Evolutionary conservation across 1,284 basidiomycete species (phyloP).

Genomic region (Heterobasidion occidentale): DNA sequence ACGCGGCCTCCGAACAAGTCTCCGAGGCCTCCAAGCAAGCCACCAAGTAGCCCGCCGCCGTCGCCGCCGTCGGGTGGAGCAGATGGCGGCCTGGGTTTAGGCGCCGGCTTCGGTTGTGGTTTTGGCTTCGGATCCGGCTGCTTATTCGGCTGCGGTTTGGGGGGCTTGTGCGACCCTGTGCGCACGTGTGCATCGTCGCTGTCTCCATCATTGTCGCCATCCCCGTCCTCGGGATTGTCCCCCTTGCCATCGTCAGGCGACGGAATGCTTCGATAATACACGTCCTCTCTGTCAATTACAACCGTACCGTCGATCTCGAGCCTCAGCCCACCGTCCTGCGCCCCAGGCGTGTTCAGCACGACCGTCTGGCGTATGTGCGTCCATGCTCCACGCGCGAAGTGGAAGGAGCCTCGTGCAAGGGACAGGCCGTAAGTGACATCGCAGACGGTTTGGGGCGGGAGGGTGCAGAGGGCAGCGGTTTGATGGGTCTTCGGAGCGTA

Average conservation of each 20-base stretch:
- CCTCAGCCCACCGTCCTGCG: conserved; percentile 27
- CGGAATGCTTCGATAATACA: conserved; percentile 48
- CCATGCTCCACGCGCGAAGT: conserved; percentile 57
- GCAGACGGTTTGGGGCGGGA: conserved; percentile 51
- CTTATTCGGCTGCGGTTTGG: no score
- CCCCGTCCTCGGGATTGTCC: background rate
- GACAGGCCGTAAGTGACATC: conserved; percentile 60
- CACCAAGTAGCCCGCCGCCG: background rate
- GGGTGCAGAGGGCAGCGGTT: conserved; percentile 45
- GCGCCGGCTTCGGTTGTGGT: background rate
- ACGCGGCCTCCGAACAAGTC: background rate
- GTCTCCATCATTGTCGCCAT: background rate
- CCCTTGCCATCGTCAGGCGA: background rate
- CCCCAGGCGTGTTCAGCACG: conserved; percentile 60
- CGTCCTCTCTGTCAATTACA: conserved; percentile 44
- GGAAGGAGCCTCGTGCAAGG: conserved; percentile 69
- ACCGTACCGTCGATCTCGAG: conserved; percentile 45
- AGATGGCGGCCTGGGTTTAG: background rate
- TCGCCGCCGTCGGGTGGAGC: background rate
- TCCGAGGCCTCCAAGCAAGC: background rate
- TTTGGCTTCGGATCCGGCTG: no score
- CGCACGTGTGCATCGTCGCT: no score
- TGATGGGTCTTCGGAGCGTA: conserved; percentile 55
- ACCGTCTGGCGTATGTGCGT: conserved; percentile 60
- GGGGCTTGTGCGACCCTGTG: no score